Base-by-base conservation (phyloP, 805 yeast genomes). In the Starmerella vaccinii region DNA sequence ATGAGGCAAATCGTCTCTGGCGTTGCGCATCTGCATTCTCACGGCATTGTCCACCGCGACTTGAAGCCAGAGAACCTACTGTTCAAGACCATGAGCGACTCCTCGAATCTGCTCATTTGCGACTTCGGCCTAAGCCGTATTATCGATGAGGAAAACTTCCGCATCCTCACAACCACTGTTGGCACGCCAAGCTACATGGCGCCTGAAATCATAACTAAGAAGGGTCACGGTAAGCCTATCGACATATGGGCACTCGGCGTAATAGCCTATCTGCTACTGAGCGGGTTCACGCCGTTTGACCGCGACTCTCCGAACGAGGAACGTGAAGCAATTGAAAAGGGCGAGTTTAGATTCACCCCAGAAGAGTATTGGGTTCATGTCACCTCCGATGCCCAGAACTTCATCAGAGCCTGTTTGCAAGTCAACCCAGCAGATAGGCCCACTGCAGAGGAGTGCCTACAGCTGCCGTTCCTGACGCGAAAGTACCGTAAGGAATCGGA, bases 211-310 rank as follows among this genome's bases (percentile, higher is more conserved):
- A 69, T 76, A 49, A 63, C 68, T 15, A 68, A 74, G 46, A 62
- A 67, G 37, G 78, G 78, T n/a, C 82, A 82, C 57, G 75, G 76
- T 23, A 71, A 67, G 54, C 73, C 76, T 2, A 81, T 82, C 2
- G 90, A 82, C 61, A 71, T 82, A 29, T 82, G 90, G 90, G 83
- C 89, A 0, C 69, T 82, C 24, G 90, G 89, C 2, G 87, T 82
- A 2, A 68, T 81, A 30, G 73, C 81, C 1, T 83, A 82, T 62
- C 82, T 82, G 58, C 74, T 82, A 74, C 71, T 80, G 15, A 74
- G 82, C 54, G 89, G 89, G 2, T 83, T 81, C 61, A 77, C 82
- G 66, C 90, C 90, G 1, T 82, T 82, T 63, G 89, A 82, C 59
- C 77, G 88, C 55, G 88, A 82, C 47, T 74, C 78, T 5, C 81